A percentile compares a stretch with the other conserved stretches of the same genome.
Conservation (phyloP, 1,139 yeast species). For the Sugiyamaella japonica region DNA sequence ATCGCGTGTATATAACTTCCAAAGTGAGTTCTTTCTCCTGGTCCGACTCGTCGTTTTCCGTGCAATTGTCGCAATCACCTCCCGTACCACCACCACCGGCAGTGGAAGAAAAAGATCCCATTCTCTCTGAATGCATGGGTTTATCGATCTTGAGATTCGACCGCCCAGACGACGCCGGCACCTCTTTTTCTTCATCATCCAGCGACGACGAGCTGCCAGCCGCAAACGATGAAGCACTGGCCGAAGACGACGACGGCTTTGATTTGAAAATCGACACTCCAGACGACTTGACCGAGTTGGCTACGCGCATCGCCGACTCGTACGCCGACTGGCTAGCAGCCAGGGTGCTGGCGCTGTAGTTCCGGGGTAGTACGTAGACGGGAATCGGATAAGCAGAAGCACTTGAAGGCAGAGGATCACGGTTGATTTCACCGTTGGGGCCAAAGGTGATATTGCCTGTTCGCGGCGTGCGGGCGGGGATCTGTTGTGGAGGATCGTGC, state of each 20-base stretch:
- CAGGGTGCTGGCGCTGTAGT: conserved; percentile 33
- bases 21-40: conserved; percentile 28
- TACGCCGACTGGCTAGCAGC: conserved; percentile 37
- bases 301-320: conserved; percentile 38
- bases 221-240: background rate
- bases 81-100: conserved; percentile 28
- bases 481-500: conserved; percentile 91
- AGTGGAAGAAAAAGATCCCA: conserved; percentile 25
- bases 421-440: conserved; percentile 37
- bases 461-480: conserved; percentile 82
- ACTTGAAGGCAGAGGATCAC: conserved; percentile 24
- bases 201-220: conserved; percentile 13
- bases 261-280: conserved; percentile 13
- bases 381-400: conserved; percentile 44
- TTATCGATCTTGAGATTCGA: conserved; percentile 26
- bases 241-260: conserved; percentile 12
- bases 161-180: background rate
- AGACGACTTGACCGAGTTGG: conserved; percentile 30
- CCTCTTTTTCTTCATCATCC: conserved; percentile 32
- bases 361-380: conserved; percentile 30
- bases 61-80: conserved; percentile 17
- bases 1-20: conserved; percentile 66
- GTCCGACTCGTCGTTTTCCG: conserved; percentile 17
- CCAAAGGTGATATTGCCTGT: conserved; percentile 71
- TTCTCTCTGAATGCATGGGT: conserved; percentile 31